Base-by-base conservation (phyloP, 1,139 yeast genomes). In the Taphrina sp. region DNA sequence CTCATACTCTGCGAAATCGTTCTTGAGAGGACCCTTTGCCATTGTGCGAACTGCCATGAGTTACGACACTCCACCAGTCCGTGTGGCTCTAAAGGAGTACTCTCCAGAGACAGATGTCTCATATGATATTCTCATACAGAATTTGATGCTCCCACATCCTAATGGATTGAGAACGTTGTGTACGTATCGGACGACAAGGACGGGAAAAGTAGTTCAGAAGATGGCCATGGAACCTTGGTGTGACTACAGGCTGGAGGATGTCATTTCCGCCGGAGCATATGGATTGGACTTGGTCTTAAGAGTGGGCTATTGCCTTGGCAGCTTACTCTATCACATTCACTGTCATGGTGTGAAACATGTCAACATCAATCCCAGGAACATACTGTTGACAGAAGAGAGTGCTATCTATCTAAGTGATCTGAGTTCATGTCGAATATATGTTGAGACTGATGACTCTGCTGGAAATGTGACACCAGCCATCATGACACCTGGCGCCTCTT, bases 151-250 rank as follows among this genome's bases (percentile, higher is more conserved):
- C 2, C 54, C 54, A 2, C 54, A 49, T 23, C 54, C 54, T 8
- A 49, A 49, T n/a, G 54, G 43, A 17, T 19, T 49, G 34, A 41
- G 46, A 17, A 42, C 44, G 5, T 34, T 49, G 10, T 49, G 54
- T 23, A 49, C 54, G 19, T 49, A 49, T 17, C 46, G 54, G 12
- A 49, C 54, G 10, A 49, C 54, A 5, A 31, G 54, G 12, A 49
- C 54, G 2, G 54, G 54, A 34, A 49, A 49, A 17, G 28, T 49
- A 7, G 54, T 49, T 7, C 54, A 49, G 37, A 49, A 49, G 39
- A 49, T 49, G 54, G 54, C 54, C 12, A 38, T 49, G 45, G 54
- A 49, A 26, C 54, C 54, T 14, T 49, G 54, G 54, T 49, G 54
- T 33, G 54, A 49, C 24, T 49, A 49, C 16, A 38, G 54, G 16